Evolutionary conservation across 1,284 basidiomycete genomes (phyloP).

Genomic region (Kalmanozyma brasiliensis): DNA sequence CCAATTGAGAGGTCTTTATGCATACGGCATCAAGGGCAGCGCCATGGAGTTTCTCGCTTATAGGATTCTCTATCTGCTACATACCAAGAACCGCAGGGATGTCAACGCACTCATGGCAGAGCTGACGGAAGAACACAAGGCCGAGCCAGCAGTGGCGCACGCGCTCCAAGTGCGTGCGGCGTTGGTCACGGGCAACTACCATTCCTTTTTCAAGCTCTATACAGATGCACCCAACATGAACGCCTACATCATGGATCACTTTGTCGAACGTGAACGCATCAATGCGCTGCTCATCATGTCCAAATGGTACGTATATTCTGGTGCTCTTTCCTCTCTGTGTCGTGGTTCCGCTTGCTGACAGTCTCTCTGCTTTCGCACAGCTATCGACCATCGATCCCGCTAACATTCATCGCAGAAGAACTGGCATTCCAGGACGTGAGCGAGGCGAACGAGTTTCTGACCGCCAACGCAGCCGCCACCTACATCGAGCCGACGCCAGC

Average conservation of each 20-base stretch:
- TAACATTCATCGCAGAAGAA: conserved; percentile 81
- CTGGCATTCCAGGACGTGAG: conserved; percentile 82
- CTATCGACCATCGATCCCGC: conserved; percentile 71
- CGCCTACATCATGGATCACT: conserved; percentile 98
- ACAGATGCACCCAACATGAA: conserved; percentile 92
- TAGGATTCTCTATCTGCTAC: conserved; percentile 92
- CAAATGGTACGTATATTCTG: conserved; percentile 41
- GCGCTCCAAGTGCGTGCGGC: conserved; percentile 89
- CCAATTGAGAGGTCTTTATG: conserved; percentile 88
- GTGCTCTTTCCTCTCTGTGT: neutral
- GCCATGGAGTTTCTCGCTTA: conserved; percentile 97
- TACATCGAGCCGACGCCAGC: conserved; percentile 71
- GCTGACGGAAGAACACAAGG: conserved; percentile 89
- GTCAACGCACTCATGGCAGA: conserved; percentile 94
- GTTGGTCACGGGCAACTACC: conserved; percentile 91
- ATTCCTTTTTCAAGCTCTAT: conserved; percentile 88
- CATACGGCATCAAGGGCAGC: conserved; percentile 87
- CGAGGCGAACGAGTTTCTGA: conserved; percentile 78
- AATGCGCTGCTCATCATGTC: conserved; percentile 88
- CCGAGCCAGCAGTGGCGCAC: conserved; percentile 81
- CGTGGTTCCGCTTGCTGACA: neutral
- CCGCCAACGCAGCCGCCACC: conserved; percentile 76
- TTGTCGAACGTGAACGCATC: conserved; percentile 89
- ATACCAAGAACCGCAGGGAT: conserved; percentile 93
- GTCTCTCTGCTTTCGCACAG: conserved; percentile 7